These are phyloP conservation scores for Silene conica DNA, from an alignment of 148 eudicot genomes.

Conservation along the genomic window DNA sequence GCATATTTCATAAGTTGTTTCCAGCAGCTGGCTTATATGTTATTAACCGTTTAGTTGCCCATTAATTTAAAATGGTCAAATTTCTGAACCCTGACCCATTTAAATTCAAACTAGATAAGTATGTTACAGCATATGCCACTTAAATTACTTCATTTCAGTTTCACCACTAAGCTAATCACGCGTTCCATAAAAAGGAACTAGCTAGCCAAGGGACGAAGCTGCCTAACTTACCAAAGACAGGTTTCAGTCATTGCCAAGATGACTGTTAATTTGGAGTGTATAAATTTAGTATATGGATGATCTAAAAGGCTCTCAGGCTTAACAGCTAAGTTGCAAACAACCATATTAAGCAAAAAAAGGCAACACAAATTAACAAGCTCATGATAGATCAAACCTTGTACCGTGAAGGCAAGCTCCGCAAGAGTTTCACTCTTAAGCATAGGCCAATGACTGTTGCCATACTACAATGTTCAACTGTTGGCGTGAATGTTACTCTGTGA, in stretches of 20 bases:
- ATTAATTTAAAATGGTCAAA: too few relatives aligned
- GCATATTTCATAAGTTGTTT: too few relatives aligned
- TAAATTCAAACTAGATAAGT: too few relatives aligned
- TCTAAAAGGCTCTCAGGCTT: neutral
- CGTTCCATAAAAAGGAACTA: neutral
- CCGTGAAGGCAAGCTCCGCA: slow-evolving; percentile 83
- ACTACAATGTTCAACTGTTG: slow-evolving; percentile 97
- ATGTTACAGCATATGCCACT: too few relatives aligned
- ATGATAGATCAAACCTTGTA: slow-evolving; percentile 50
- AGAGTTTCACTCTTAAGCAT: slow-evolving; percentile 87
- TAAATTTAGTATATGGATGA: neutral
- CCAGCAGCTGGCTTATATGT: too few relatives aligned
- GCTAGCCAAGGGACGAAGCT: neutral
- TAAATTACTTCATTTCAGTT: too few relatives aligned
- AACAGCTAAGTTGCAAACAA: neutral
- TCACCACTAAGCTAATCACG: neutral
- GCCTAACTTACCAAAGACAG: neutral
- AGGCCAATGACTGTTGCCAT: slow-evolving; percentile 94
- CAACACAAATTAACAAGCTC: neutral
- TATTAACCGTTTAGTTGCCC: too few relatives aligned
- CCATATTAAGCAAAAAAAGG: neutral
- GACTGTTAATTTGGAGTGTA: too few relatives aligned
- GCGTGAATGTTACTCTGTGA: slow-evolving; percentile 85
- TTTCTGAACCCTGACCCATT: too few relatives aligned
- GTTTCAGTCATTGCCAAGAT: too few relatives aligned